These are phyloP conservation scores for Leishmania turanica DNA, from an alignment of 208 protist species.

Conservation along the genomic window DNA sequence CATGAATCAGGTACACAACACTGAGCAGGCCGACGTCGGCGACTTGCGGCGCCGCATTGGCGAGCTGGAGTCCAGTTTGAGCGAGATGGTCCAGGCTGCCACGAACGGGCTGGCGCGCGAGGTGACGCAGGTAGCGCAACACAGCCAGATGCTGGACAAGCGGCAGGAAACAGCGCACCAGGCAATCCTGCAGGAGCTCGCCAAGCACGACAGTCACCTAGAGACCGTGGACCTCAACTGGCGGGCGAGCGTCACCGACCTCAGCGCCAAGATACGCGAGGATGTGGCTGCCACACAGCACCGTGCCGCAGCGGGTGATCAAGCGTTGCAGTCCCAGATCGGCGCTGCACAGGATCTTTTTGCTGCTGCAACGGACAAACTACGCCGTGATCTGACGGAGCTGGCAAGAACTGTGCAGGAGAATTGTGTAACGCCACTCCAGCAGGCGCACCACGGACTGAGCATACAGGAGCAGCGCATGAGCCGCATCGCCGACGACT, in stretches of 20 bases:
- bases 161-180: conserved; percentile 63
- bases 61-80: conserved; percentile 33
- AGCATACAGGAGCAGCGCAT: conserved; percentile 36
- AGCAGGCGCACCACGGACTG: conserved; percentile 38
- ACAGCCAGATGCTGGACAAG: conserved; percentile 59
- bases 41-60: conserved; percentile 43
- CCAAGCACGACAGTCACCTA: conserved; percentile 70
- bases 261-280: conserved; percentile 50
- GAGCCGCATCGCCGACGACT: conserved; percentile 36
- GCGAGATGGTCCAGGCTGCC: conserved; percentile 48
- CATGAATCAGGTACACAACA: conserved; percentile 48
- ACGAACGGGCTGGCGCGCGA: conserved; percentile 59
- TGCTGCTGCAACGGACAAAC: conserved; percentile 16
- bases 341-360: conserved; percentile 43
- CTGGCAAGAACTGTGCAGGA: conserved; percentile 34
- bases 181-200: conserved; percentile 65
- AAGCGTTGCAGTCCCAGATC: conserved; percentile 47
- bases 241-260: conserved; percentile 69
- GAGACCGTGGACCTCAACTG: conserved; percentile 80
- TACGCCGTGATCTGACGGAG: conserved; percentile 37
- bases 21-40: conserved; percentile 45
- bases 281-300: conserved; percentile 29
- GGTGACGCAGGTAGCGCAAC: conserved; percentile 58
- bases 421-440: conserved; percentile 43
- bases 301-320: conserved; percentile 31